Evolutionary conservation across 768 basidiomycete species (phyloP).

Genomic region (Pholiota conissans): DNA sequence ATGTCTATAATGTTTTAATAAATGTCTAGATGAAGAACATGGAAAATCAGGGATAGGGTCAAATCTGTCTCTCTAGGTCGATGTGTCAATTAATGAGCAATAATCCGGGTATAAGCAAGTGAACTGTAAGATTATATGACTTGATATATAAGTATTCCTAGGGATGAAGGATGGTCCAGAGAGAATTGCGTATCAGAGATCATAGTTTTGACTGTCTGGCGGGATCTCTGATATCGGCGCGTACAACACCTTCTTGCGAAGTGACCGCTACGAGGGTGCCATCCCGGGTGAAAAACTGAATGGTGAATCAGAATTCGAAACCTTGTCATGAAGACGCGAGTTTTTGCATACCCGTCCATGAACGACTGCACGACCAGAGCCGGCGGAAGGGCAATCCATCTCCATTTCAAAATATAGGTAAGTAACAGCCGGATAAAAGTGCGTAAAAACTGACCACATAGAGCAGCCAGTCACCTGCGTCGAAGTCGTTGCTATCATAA

Average conservation of each 20-base stretch:
- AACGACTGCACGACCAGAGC: slow-evolving; percentile 66
- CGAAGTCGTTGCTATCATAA: slow-evolving; percentile 60
- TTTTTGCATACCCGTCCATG: slow-evolving; percentile 61
- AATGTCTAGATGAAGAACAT: too few relatives aligned
- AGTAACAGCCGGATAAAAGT: slow-evolving; percentile 2
- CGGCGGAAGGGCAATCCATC: slow-evolving; percentile 65
- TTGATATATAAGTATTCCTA: neutral
- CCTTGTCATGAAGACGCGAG: neutral
- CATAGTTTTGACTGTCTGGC: slow-evolving; percentile 15
- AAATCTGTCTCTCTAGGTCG: neutral
- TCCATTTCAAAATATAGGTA: slow-evolving; percentile 22
- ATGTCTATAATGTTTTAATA: too few relatives aligned
- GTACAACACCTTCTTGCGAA: slow-evolving; percentile 79
- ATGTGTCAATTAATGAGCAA: neutral
- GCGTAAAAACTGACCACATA: slow-evolving; percentile 56
- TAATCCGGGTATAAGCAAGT: neutral
- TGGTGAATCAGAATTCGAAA: neutral
- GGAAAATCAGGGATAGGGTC: too few relatives aligned
- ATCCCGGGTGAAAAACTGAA: slow-evolving; percentile 65
- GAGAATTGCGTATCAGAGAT: neutral
- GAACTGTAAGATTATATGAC: neutral
- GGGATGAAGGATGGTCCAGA: neutral
- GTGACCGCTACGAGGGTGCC: slow-evolving; percentile 74
- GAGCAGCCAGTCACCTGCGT: slow-evolving; percentile 80
- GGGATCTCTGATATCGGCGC: slow-evolving; percentile 53